Base-by-base conservation (phyloP, 164 flowering plant genomes). In the Malania oleifera region DNA sequence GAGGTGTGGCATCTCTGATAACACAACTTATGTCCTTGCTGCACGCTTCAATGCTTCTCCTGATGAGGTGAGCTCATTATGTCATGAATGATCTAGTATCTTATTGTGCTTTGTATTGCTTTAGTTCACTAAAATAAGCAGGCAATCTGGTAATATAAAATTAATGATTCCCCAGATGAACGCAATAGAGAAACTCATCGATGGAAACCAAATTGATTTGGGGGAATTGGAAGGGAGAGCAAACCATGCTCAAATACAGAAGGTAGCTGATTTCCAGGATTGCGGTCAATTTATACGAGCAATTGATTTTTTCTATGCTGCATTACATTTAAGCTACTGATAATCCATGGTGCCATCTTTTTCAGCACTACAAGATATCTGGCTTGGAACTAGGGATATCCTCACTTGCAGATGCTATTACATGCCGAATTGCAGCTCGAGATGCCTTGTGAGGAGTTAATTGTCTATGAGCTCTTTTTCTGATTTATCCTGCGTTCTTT, bases 1-100 rank as follows among this genome's bases (percentile, higher is more conserved):
- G 78, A 80, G 97, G 71, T 89, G 93, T 65, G 98, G 98, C 38
- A 92, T 92, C 57, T 81, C 96, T 31, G 88, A 86, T 0, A 73
- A 55, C 65, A 60, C 87, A 13, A 84, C 73, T 7, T 87, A 85
- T 62, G 62, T 89, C 48, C 84, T 92, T 40, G 91, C 69, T 19
- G 98, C 96, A 54, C 86, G 89, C 19, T 89, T 92, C 56, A 72
- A 69, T 78, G 83, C 91, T 69, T 75, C 91, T 31, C 66, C 55
- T 37, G 87, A 81, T 63, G 93, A 89, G 83, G 96, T 92, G 54
- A 83, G 75, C 23, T 50, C 43, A 44, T 17, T 58, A 14, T n/a
- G 10, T 39, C 12, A n/a, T 58, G 0, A 18, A 23, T 17, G n/a
- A 24, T 31, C 25, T 34, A 22, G 27, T 1, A 24, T 56, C 35